phyloP scores from a whole-genome alignment of 352 stramenopile genomes.

The Discostella stelligera region DNA sequence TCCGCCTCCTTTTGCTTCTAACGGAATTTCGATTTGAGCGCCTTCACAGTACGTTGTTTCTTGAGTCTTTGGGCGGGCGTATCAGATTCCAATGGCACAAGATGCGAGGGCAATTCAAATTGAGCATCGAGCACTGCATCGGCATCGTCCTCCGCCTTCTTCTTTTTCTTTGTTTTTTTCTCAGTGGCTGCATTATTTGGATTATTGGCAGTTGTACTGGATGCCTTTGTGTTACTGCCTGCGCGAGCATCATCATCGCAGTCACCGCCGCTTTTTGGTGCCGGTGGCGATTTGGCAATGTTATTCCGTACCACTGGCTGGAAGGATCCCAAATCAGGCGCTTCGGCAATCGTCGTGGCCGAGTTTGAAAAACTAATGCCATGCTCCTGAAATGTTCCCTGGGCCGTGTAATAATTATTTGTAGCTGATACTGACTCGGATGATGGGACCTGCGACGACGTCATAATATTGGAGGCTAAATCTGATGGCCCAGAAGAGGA shows the following conservation, averaged over 20 bases:
- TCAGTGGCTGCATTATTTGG: constrained; percentile 15
- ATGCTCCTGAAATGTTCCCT: constrained; percentile 42
- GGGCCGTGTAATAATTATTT: constrained; percentile 15
- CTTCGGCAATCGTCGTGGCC: constrained; percentile 23
- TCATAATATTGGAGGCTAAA: neutral
- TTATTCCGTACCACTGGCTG: constrained; percentile 24
- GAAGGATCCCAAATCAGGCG: constrained; percentile 41
- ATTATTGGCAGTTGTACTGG: neutral
- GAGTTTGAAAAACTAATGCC: constrained; percentile 1
- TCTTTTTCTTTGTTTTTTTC: constrained; percentile 57
- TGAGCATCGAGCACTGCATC: constrained; percentile 15
- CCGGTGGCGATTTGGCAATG: constrained; percentile 1
- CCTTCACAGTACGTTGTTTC: constrained; percentile 67
- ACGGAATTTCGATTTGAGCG: constrained; percentile 73
- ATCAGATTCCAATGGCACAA: constrained; percentile 58
- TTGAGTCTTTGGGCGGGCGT: constrained; percentile 64
- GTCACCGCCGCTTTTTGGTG: constrained; percentile 8
- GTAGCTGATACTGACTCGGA: neutral
- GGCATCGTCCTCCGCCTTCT: constrained; percentile 39
- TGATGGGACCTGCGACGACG: neutral
- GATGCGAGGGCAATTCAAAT: constrained; percentile 54
- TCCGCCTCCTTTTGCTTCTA: constrained; percentile 68
- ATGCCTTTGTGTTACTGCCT: neutral
- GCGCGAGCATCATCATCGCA: constrained; percentile 1
- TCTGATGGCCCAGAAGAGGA: neutral